Evolutionary conservation across 169 alveolate genomes (phyloP).

Genomic region (Eimeria acervulina): DNA sequence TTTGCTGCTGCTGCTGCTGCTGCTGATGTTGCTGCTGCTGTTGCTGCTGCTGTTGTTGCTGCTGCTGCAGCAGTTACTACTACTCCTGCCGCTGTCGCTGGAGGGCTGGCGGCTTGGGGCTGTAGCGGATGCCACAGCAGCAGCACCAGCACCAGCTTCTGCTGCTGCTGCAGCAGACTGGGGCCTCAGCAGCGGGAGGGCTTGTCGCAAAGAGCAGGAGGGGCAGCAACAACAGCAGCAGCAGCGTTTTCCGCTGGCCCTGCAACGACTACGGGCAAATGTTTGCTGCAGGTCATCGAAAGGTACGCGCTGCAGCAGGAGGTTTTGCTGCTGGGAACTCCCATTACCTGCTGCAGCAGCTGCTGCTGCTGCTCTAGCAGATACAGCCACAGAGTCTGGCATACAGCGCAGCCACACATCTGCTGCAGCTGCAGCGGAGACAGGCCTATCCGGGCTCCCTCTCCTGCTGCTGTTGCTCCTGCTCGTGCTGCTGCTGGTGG

Average conservation of each 20-base stretch:
- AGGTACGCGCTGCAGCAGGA: slow-evolving; percentile 28
- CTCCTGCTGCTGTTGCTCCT: slow-evolving; percentile 8
- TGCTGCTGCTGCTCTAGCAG: slow-evolving; percentile 22
- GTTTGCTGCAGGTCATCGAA: slow-evolving; percentile 70
- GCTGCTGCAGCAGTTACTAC: not conserved
- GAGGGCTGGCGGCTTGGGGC: not conserved
- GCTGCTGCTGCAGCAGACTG: not conserved
- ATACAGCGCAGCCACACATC: not conserved
- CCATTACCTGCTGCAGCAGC: not conserved
- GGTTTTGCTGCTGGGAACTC: not conserved
- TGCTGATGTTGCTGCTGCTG: not conserved
- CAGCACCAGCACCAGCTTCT: slow-evolving; percentile 1
- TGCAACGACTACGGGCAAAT: slow-evolving; percentile 61
- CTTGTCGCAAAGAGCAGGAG: not conserved
- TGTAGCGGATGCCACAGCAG: not conserved
- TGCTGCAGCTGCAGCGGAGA: slow-evolving; percentile 1
- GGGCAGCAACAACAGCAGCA: slow-evolving; percentile 72
- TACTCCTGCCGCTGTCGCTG: not conserved
- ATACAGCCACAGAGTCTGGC: not conserved
- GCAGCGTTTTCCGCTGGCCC: slow-evolving; percentile 21
- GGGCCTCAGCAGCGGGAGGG: not conserved
- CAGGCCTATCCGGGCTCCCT: not conserved
- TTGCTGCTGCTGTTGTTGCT: not conserved
- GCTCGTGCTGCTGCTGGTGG: not conserved
- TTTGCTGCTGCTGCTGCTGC: not conserved